phyloP scores from a whole-genome alignment of 1,139 yeast genomes.

The Lodderomyces margitis region DNA sequence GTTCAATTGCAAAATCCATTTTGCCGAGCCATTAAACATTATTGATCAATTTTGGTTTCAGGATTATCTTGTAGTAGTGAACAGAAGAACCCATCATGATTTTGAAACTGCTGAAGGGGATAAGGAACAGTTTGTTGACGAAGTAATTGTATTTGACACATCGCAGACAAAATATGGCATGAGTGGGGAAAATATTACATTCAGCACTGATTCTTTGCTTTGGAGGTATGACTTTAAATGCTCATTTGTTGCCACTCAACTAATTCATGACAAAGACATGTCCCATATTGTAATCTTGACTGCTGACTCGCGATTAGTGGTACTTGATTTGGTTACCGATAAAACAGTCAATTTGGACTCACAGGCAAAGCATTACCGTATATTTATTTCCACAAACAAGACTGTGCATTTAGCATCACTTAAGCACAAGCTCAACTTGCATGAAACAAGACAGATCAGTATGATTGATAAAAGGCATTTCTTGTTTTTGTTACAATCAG shows the following conservation, averaged over 20 bases:
- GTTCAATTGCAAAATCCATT: slow-evolving; percentile 39
- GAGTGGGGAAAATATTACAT: slow-evolving; percentile 33
- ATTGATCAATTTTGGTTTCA: slow-evolving; percentile 37
- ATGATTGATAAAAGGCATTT: slow-evolving; percentile 35
- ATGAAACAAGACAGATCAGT: slow-evolving; percentile 24
- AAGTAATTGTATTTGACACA: slow-evolving; percentile 37
- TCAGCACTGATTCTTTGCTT: slow-evolving; percentile 39
- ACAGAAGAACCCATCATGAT: slow-evolving; percentile 24
- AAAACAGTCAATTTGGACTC: slow-evolving; percentile 9
- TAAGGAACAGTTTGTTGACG: slow-evolving; percentile 29
- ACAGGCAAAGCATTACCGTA: slow-evolving; percentile 22
- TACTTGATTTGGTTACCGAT: slow-evolving; percentile 26
- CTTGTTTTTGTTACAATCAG: slow-evolving; percentile 34
- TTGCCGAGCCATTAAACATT: slow-evolving; percentile 34
- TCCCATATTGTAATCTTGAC: slow-evolving; percentile 31
- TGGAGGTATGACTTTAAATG: slow-evolving; percentile 42
- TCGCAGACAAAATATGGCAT: slow-evolving; percentile 32
- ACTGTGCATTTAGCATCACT: slow-evolving; percentile 39
- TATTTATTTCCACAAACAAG: slow-evolving; percentile 32
- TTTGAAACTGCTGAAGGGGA: slow-evolving; percentile 13
- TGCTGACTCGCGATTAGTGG: slow-evolving; percentile 29
- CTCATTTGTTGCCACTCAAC: slow-evolving; percentile 23
- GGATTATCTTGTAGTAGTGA: slow-evolving; percentile 35
- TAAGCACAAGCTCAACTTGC: slow-evolving; percentile 24
- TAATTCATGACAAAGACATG: slow-evolving; percentile 9